phyloP scores from a whole-genome alignment of 75 land plant species.

The Larix kaempferi region DNA sequence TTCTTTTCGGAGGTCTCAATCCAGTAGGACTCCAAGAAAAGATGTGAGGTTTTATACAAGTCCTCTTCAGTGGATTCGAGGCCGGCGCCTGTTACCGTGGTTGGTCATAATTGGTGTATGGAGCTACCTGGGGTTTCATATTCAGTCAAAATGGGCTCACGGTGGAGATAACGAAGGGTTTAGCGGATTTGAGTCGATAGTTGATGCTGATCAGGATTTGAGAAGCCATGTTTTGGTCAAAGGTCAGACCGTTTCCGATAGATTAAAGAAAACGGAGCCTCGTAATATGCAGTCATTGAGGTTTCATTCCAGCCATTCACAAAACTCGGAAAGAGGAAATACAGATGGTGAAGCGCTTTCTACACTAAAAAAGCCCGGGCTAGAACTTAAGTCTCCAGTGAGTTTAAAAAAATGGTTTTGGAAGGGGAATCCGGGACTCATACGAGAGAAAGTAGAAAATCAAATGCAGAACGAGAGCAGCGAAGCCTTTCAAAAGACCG shows the following conservation, averaged over 20 bases:
- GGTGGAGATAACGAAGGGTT: slow-evolving; percentile 34
- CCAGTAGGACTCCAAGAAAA: slow-evolving; percentile 55
- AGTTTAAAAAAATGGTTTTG: slow-evolving; percentile 6
- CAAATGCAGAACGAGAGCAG: background rate
- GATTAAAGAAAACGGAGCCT: background rate
- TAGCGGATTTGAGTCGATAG: slow-evolving; percentile 18
- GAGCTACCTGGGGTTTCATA: slow-evolving; percentile 71
- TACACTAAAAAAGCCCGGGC: background rate
- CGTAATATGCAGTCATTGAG: background rate
- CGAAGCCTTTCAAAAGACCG: background rate
- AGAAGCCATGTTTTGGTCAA: slow-evolving; percentile 6
- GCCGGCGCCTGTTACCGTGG: slow-evolving; percentile 66
- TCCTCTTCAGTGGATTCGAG: slow-evolving; percentile 42
- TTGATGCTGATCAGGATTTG: slow-evolving; percentile 6
- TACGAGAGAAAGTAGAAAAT: background rate
- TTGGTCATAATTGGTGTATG: slow-evolving; percentile 77
- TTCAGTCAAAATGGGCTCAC: slow-evolving; percentile 83
- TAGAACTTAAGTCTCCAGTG: background rate
- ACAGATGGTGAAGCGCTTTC: background rate
- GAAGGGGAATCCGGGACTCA: background rate
- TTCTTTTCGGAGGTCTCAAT: slow-evolving; percentile 48
- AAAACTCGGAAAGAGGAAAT: background rate
- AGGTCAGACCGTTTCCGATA: background rate
- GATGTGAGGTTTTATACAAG: slow-evolving; percentile 21
- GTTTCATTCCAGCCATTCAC: background rate